phyloP scores from a whole-genome alignment of 768 basidiomycete genomes.

The Tricholoma terreum region DNA sequence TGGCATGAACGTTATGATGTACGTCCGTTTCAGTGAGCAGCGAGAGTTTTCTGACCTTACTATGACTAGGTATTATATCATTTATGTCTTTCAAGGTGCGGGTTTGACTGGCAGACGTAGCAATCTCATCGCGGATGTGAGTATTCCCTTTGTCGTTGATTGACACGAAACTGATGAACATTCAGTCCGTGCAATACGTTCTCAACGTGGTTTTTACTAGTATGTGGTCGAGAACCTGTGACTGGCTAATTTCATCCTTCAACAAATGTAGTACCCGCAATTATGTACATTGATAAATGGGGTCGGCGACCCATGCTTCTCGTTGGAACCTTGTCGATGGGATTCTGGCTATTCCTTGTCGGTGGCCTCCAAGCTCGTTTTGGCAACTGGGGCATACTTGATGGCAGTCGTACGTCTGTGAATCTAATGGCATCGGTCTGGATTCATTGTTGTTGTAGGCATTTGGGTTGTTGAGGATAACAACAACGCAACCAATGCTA shows the following conservation, averaged over 20 bases:
- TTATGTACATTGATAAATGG: slow-evolving; percentile 72
- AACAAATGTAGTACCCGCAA: slow-evolving; percentile 42
- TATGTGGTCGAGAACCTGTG: too few relatives aligned
- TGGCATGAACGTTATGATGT: slow-evolving; percentile 86
- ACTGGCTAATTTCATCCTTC: too few relatives aligned
- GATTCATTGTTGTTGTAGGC: slow-evolving; percentile 7
- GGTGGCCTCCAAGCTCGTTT: slow-evolving; percentile 70
- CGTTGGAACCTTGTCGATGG: slow-evolving; percentile 63
- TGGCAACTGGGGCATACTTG: slow-evolving; percentile 57
- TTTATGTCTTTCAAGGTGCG: slow-evolving; percentile 75
- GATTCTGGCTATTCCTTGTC: slow-evolving; percentile 74
- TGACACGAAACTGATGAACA: background rate
- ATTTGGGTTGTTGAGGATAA: slow-evolving; percentile 57
- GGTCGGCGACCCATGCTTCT: slow-evolving; percentile 77
- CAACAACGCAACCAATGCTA: slow-evolving; percentile 55
- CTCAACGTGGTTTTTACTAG: slow-evolving; percentile 43
- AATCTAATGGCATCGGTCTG: background rate
- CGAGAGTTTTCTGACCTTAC: background rate
- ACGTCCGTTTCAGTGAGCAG: slow-evolving; percentile 10
- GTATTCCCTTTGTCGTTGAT: slow-evolving; percentile 8
- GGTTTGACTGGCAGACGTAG: slow-evolving; percentile 73
- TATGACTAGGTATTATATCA: slow-evolving; percentile 49
- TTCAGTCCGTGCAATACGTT: slow-evolving; percentile 64
- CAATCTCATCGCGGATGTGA: slow-evolving; percentile 64
- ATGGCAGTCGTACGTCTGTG: slow-evolving; percentile 20